phyloP scores from a whole-genome alignment of 495 filamentous ascomycete genomes.

The Pseudomonodictys pantanalensis region DNA sequence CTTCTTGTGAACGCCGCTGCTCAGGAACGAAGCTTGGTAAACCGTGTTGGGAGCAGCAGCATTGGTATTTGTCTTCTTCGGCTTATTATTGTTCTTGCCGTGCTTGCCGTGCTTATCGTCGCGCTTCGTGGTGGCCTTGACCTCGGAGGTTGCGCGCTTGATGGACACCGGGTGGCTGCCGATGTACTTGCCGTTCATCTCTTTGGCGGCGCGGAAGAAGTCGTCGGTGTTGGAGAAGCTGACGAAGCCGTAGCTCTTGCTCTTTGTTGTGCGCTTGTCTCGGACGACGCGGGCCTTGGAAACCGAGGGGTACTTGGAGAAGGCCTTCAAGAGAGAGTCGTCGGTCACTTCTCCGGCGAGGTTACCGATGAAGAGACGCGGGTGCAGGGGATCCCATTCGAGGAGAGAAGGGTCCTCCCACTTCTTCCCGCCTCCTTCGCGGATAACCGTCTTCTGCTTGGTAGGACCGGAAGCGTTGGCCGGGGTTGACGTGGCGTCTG shows the following conservation, averaged over 20 bases:
- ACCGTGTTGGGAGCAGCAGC: background rate
- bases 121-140: constrained; percentile 57
- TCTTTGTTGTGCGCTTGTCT: constrained; percentile 93
- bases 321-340: constrained; percentile 90
- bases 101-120: constrained; percentile 42
- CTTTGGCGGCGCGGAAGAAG: constrained; percentile 89
- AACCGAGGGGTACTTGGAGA: constrained; percentile 79
- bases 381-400: constrained; percentile 95
- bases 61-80: background rate
- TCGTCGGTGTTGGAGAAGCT: constrained; percentile 94
- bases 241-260: constrained; percentile 93
- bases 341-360: constrained; percentile 98
- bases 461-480: constrained; percentile 21
- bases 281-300: constrained; percentile 92
- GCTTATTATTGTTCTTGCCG: constrained; percentile 11
- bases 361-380: constrained; percentile 93
- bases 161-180: constrained; percentile 89
- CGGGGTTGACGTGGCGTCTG: constrained; percentile 38
- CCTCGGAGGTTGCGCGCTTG: constrained; percentile 84
- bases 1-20: constrained; percentile 24
- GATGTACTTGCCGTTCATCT: constrained; percentile 99
- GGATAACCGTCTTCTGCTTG: constrained; percentile 70
- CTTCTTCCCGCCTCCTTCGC: constrained; percentile 81
- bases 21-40: background rate
- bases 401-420: constrained; percentile 84